Conservation (phyloP, 257 asterid species). For the Avicennia marina region DNA sequence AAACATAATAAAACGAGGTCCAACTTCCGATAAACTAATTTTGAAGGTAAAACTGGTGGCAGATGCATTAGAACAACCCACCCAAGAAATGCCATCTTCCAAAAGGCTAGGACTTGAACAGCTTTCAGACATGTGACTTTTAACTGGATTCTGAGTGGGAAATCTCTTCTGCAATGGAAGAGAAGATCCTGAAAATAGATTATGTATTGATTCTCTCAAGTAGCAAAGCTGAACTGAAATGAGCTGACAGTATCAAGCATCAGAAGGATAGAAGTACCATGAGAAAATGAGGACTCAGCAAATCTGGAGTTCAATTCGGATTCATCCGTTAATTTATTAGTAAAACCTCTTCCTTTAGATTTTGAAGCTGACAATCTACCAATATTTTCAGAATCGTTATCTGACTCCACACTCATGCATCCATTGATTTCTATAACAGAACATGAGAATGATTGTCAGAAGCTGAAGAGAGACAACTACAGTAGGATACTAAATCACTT, state of each 20-base stretch:
- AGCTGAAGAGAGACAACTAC: constrained; percentile 2
- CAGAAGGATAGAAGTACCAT: constrained; percentile 34
- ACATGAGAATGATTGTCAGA: constrained; percentile 3
- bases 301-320: constrained; percentile 31
- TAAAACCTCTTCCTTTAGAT: constrained; percentile 27
- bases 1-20: not conserved
- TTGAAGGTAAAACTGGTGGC: not conserved
- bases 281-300: too few relatives aligned
- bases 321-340: constrained; percentile 28
- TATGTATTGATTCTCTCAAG: too few relatives aligned
- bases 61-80: constrained; percentile 30
- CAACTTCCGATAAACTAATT: constrained; percentile 1
- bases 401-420: constrained; percentile 64
- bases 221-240: too few relatives aligned
- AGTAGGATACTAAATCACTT: constrained; percentile 2
- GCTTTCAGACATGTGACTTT: too few relatives aligned
- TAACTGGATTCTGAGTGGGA: constrained; percentile 29
- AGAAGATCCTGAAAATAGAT: constrained; percentile 33
- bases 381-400: constrained; percentile 49
- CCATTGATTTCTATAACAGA: constrained; percentile 35
- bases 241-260: too few relatives aligned
- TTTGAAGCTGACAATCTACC: constrained; percentile 25
- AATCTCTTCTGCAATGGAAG: constrained; percentile 20
- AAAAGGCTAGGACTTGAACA: constrained; percentile 19
- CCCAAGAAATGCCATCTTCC: constrained; percentile 42